Evolutionary conservation across 352 stramenopile species (phyloP), one percentile per base, ranked within the genome.

Genomic region (Sclerospora graminicola): DNA sequence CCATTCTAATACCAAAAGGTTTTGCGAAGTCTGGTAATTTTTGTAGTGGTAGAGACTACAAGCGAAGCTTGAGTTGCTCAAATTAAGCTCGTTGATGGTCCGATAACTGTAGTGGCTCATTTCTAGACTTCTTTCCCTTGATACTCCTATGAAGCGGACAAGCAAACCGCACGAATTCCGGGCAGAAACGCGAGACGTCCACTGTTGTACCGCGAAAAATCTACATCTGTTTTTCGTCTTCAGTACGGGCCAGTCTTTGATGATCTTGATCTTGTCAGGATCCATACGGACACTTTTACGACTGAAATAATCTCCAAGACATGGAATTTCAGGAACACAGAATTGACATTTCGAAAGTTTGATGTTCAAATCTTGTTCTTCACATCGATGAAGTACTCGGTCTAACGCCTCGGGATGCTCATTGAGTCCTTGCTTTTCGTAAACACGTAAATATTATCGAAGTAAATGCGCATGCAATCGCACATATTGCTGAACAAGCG

Each of bases 381-480:
- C 20, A 15, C 24, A 38, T 2, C 33, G 11, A 9, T 29, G 39
- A 1, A 45, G 13, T 2, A 45, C n/a, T 6, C n/a, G 7, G 9
- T 43, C 33, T 11, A 41, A 26, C 4, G 35, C 45, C n/a, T n/a
- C n/a, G n/a, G 1, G 19, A 11, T 45, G 35, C 6, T 51, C 9
- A 2, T 24, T 0, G 8, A 39, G 9, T 21, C 28, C 8, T 20
- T 37, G 18, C 2, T 13, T 8, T 39, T 4, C 1, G 35, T 51
- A 13, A 20, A 45, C 8, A 45, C 35, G n/a, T 51, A 45, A 2
- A 32, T 51, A 10, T 19, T 28, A 29, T 45, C 8, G 10, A 44
- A 51, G n/a, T 41, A 51, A 11, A 51, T 35, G 5, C n/a, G 13
- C 28, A 45, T 51, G 1, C 31, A n/a, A 8, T 45, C 28, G n/a